Evolutionary conservation across 768 basidiomycete genomes (phyloP).

Genomic region (Guyanaporus albipodus): DNA sequence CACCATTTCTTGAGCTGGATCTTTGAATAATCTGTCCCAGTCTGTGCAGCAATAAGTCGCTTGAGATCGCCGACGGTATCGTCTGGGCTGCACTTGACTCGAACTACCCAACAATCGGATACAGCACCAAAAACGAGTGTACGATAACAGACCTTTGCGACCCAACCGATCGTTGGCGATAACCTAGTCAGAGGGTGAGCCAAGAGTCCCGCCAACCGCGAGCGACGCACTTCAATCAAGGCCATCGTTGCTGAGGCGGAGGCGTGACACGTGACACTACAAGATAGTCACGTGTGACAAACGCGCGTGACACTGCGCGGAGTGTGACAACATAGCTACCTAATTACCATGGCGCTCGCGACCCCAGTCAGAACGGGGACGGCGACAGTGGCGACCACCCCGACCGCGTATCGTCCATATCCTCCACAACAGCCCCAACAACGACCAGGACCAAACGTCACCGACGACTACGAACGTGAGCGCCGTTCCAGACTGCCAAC

Average conservation of each 20-base stretch:
- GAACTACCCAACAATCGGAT: slow-evolving; percentile 50
- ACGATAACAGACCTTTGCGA: slow-evolving; percentile 65
- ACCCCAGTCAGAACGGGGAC: slow-evolving; percentile 29
- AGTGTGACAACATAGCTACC: slow-evolving; percentile 12
- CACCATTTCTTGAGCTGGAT: slow-evolving; percentile 97
- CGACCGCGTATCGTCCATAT: slow-evolving; percentile 26
- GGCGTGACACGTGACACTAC: slow-evolving; percentile 15
- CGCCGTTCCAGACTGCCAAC: slow-evolving; percentile 2
- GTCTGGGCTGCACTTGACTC: slow-evolving; percentile 91
- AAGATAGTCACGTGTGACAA: slow-evolving; percentile 14
- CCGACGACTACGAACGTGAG: slow-evolving; percentile 78
- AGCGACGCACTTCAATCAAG: slow-evolving; percentile 48
- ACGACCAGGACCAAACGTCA: slow-evolving; percentile 40
- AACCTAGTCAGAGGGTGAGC: slow-evolving; percentile 45
- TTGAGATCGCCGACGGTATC: slow-evolving; percentile 98
- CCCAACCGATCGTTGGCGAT: slow-evolving; percentile 96
- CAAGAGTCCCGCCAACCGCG: neutral
- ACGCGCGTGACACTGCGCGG: slow-evolving; percentile 20
- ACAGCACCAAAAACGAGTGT: neutral
- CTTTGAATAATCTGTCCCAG: slow-evolving; percentile 79
- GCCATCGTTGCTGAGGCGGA: slow-evolving; percentile 38
- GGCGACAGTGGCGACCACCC: slow-evolving; percentile 9
- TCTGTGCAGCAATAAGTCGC: slow-evolving; percentile 95
- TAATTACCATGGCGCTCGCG: slow-evolving; percentile 26
- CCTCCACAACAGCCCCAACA: slow-evolving; percentile 17